phyloP scores from a whole-genome alignment of 768 basidiomycete genomes.

The Agaricus blazei region DNA sequence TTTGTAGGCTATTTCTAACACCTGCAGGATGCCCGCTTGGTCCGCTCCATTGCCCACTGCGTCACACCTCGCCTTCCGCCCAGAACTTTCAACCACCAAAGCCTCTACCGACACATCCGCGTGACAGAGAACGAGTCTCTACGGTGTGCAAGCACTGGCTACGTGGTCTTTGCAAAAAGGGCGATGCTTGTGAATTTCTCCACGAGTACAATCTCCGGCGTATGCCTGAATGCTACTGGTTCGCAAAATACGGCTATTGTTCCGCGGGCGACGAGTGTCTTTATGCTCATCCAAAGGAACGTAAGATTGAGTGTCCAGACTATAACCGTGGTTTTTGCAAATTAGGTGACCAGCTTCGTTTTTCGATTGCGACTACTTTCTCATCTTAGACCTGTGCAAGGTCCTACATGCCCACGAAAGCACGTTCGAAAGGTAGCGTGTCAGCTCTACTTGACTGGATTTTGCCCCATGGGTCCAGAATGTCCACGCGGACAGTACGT shows the following conservation, averaged over 20 bases:
- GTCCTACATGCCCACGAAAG: constrained; percentile 85
- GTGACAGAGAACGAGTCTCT: constrained; percentile 75
- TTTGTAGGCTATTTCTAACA: constrained; percentile 81
- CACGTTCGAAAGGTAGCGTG: constrained; percentile 91
- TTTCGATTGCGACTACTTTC: constrained; percentile 1
- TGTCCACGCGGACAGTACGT: constrained; percentile 89
- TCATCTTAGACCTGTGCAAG: constrained; percentile 30
- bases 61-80: constrained; percentile 85
- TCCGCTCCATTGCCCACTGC: constrained; percentile 84
- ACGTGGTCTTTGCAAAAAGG: constrained; percentile 96
- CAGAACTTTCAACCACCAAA: constrained; percentile 89
- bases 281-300: constrained; percentile 92
- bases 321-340: constrained; percentile 96
- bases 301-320: constrained; percentile 90
- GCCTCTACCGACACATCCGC: constrained; percentile 75
- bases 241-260: constrained; percentile 95
- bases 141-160: constrained; percentile 99
- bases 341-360: constrained; percentile 55
- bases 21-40: constrained; percentile 86
- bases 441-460: constrained; percentile 85
- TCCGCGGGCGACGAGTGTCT: constrained; percentile 96
- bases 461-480: constrained; percentile 87
- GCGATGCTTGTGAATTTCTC: constrained; percentile 95
- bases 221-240: constrained; percentile 99
- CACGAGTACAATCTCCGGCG: constrained; percentile 97